Base-by-base conservation (phyloP, 768 basidiomycete species). In the Phylloporus scabripes region DNA sequence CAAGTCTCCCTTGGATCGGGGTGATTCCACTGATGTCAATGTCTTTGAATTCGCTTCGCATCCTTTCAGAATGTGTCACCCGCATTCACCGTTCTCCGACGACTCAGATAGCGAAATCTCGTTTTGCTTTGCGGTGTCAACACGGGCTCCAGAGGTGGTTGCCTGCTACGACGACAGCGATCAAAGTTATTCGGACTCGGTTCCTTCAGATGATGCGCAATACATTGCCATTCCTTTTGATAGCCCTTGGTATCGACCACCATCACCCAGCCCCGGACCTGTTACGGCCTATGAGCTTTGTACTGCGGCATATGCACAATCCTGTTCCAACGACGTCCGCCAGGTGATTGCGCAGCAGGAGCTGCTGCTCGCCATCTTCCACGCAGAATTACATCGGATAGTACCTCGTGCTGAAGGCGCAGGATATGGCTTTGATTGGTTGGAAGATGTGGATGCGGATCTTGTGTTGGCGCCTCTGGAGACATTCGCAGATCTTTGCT, bases 201-300 rank as follows among this genome's bases (percentile, higher is more conserved):
- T 55, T 17, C 32, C 46, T 14, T 58, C 66, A 32, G 59, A 59
- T 21, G 63, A 65, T 39, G 66, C 62, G 3, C 74, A 76, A 54
- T 70, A 71, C 39, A 59, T 75, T 42, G 64, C 60, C 44, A 73
- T 76, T 41, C 64, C 68, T 10, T 60, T 54, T 29, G 67, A 68
- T 44, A 75, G 68, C 36, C 69, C 68, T 4, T 75, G 73, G 64
- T 71, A 70, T 52, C 63, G 57, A 20, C 57, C 49, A 28, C 64
- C 68, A 28, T 59, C 66, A 23, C 54, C 60, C 18, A 63, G 60
- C 46, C 61, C 65, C 5, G 54, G 51, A 38, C 63, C 59, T 3
- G n/a, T 52, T n/a, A 44, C 63, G 1, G 59, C 55, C 26, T 45
- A 55, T 21, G 59, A 59, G 37, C 31, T 62, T 29, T 48, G 20